Conservation (phyloP, 257 asterid genomes). For the Nicotiana knightiana region DNA sequence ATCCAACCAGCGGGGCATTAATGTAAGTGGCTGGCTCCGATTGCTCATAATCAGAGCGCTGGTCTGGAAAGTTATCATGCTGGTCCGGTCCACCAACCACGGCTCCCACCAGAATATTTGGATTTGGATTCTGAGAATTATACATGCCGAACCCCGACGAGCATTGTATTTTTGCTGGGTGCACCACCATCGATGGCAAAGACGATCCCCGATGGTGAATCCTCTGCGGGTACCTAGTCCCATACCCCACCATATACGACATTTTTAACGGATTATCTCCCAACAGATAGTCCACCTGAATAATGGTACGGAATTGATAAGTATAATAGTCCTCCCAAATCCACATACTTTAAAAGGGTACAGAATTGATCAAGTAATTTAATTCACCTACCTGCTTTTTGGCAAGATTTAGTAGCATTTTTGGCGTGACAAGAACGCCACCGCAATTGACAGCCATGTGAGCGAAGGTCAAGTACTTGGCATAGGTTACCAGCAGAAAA, state of each 20-base stretch:
- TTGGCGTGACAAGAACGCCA: constrained; percentile 4
- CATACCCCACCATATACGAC: constrained; percentile 54
- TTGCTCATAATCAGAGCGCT: constrained; percentile 19
- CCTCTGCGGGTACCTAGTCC: constrained; percentile 28
- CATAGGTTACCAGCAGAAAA: constrained; percentile 35
- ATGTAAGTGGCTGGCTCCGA: constrained; percentile 48
- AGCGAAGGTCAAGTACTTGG: constrained; percentile 19
- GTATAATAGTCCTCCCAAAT: background rate
- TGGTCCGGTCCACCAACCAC: constrained; percentile 38
- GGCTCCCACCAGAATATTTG: constrained; percentile 32
- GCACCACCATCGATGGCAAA: constrained; percentile 25
- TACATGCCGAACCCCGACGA: constrained; percentile 34
- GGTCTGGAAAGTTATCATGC: constrained; percentile 25
- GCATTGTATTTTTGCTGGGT: constrained; percentile 30
- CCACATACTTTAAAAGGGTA: background rate
- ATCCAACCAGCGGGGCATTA: constrained; percentile 44
- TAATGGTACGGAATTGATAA: no score
- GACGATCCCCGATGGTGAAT: constrained; percentile 51
- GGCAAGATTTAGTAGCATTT: constrained; percentile 22
- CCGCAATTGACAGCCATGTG: constrained; percentile 22
- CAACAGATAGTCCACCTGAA: constrained; percentile 36
- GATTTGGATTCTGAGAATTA: constrained; percentile 26
- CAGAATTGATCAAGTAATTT: background rate
- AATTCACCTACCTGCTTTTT: constrained; percentile 27
- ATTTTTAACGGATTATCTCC: constrained; percentile 38